These are phyloP conservation scores for Cladochytrium replicatum DNA, from an alignment of 192 early-diverging fungal genomes.

Conservation along the genomic window DNA sequence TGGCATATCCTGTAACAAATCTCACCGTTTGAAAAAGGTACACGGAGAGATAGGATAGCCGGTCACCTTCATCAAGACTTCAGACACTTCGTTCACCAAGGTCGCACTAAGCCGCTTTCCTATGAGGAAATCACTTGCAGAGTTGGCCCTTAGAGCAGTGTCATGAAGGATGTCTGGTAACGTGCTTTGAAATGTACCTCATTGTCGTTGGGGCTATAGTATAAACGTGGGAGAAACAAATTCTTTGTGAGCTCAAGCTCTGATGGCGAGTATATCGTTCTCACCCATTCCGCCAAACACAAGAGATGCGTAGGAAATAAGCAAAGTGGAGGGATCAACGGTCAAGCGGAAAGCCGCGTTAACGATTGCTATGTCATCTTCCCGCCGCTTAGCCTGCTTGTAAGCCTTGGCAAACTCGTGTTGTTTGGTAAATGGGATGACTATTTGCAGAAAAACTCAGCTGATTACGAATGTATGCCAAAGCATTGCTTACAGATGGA, in stretches of 20 bases:
- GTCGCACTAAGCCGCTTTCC: conserved; percentile 50
- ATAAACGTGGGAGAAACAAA: conserved; percentile 3
- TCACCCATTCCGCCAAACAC: conserved; percentile 75
- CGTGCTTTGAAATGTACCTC: not conserved
- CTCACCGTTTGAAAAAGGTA: not conserved
- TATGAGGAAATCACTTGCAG: conserved; percentile 25
- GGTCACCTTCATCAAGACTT: conserved; percentile 1
- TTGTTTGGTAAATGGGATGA: conserved; percentile 49
- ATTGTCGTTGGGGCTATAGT: conserved; percentile 8
- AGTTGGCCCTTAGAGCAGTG: conserved; percentile 47
- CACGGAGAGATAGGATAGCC: not conserved
- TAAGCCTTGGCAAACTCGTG: conserved; percentile 60
- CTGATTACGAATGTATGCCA: conserved; percentile 3
- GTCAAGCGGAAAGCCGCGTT: conserved; percentile 58
- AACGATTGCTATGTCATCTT: conserved; percentile 84
- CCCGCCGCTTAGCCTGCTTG: conserved; percentile 81
- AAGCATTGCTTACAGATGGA: conserved; percentile 31
- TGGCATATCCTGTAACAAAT: conserved; percentile 19
- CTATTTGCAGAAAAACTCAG: conserved; percentile 8
- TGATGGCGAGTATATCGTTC: conserved; percentile 1
- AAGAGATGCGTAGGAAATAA: conserved; percentile 48
- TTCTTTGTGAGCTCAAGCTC: not conserved
- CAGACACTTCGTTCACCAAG: conserved; percentile 13
- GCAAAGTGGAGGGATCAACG: conserved; percentile 23
- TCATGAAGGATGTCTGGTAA: not conserved